Evolutionary conservation across 345 rosid genomes (phyloP), one percentile per base, ranked within the genome.

Genomic region (Microthlaspi erraticum): DNA sequence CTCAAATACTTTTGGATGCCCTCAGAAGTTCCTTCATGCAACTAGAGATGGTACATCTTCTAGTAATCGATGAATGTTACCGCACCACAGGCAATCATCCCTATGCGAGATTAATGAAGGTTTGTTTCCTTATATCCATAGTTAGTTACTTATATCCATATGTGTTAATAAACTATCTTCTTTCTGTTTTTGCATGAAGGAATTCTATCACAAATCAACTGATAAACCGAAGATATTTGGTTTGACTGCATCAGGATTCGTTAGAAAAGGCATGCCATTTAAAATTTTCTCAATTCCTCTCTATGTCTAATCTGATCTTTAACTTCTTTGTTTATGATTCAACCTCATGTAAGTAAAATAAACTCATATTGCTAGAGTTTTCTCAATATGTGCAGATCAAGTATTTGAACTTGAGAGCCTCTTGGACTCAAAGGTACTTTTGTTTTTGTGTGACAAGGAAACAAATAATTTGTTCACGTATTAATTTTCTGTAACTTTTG

Each of bases 51-150:
- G 75, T 94, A 65, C 76, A 81, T 76, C 82, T 94, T 76, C 54
- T 91, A 20, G 72, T 94, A 61, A 64, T 94, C 34, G 97, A 94
- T 74, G 97, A 94, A 77, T 94, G 97, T 78, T 95, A 91, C 70
- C 92, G 68, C 71, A 84, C 97, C 50, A 82, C 83, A 37, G 90
- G 94, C 10, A 83, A 85, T 48, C 99, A 94, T 71, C 93, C 99
- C 8, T 94, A 86, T 76, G 73, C 86, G 0, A 91, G 73, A 70
- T 77, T 94, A 55, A 88, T 91, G 95, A 89, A 87, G 97, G 97
- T 91, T 13, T 23, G 69, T 45, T 26, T 43, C 64, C 64, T 26
- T 48, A n/a, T 61, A 17, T 50, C 45, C 41, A 3, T 29, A 36
- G 58, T 10, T 17, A 2, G 17, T 66, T 37, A 60, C 23, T n/a